Evolutionary conservation across 1,139 yeast species (phyloP), one percentile per base, ranked within the genome.

Genomic region (Geotrichum histeridarum): DNA sequence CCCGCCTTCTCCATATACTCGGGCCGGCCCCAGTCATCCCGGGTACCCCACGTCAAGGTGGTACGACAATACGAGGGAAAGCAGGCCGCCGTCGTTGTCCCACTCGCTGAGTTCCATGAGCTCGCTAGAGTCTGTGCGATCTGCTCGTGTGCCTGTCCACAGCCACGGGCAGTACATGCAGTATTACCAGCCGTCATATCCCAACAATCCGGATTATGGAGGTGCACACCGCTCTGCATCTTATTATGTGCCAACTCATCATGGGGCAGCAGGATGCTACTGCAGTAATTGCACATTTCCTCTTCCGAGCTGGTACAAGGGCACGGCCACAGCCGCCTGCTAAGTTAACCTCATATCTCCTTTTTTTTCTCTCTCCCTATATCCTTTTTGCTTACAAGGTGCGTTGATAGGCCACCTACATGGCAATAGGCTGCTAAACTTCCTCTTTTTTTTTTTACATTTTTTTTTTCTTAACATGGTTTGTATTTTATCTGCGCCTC

Each of bases 141-240:
- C 36, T 22, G 12, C 17, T 12, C 12, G 27, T 38, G 48, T 18
- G 27, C 30, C 11, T 14, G 30, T 41, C 32, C 36, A 30, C 35
- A 42, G 31, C 41, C 22, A 48, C 11, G 50, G 43, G 8, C 47
- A 33, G 15, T 55, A 45, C 44, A 45, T 50, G 12, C 51, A 50
- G 18, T 56, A 56, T 48, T 51, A 48, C n/a, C 58, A 56, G 39
- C 58, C 54, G 39, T 47, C 57, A 18, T 56, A 45, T 48, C 53
- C 54, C 9, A 35, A 46, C 17, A 41, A 32, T 36, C 36, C 14
- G 9, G 46, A 45, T 5, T 41, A 31, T 36, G 48, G 27, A 30
- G 33, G 12, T 11, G 27, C 32, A 12, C 15, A 32, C 17, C 12
- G 37, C 15, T 22, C 35, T 27, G 43, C 50, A 1, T 52, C 54